Evolutionary conservation across 2,329 filamentous ascomycete genomes (phyloP), one percentile per base, ranked within the genome.

Genomic region (Phoma herbarum): DNA sequence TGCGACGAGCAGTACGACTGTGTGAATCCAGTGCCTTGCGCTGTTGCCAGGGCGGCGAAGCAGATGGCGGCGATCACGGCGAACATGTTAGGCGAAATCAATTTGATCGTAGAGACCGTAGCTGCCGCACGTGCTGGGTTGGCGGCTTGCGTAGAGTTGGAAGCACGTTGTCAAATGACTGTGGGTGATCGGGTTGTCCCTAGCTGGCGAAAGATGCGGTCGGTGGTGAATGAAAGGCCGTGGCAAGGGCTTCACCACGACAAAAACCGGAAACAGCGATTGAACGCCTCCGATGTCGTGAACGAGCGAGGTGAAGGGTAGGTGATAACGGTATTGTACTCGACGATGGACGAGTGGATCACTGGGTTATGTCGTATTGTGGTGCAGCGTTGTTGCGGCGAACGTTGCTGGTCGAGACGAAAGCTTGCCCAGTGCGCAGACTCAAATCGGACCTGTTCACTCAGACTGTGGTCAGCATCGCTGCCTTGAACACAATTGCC

Each of bases 1-100:
- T 81, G 71, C 39, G 69, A 75, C 7, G 81, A 82, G 69, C 81
- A 83, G 65, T 81, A 82, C 44, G 72, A 66, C 26, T 77, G 64
- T 16, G 60, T 61, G 46, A 62, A 64, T 3, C 43, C 37, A n/a
- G 62, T 70, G 18, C 47, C 58, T 31, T 52, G 56, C 39, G 62
- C 60, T 45, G 64, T 56, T 25, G 53, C 57, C 14, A 55, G 55
- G 14, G 25, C 47, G 39, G 37, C 60, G 22, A 69, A 60, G 7
- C 67, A 41, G 14, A 69, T 44, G 11, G 71, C 12, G 11, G 61
- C 58, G 23, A 72, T 57, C 20, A 68, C 29, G 52, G 61, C 60
- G 46, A 66, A n/a, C 20, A 74, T 57, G 61, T 52, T 64, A 20
- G 64, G 50, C 18, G 65, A 58, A 20, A 56, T 35, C 4, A 57